A percentile compares a stretch with the other conserved stretches of the same genome.
Conservation (phyloP, 768 basidiomycete species). For the Collybia sp. region DNA sequence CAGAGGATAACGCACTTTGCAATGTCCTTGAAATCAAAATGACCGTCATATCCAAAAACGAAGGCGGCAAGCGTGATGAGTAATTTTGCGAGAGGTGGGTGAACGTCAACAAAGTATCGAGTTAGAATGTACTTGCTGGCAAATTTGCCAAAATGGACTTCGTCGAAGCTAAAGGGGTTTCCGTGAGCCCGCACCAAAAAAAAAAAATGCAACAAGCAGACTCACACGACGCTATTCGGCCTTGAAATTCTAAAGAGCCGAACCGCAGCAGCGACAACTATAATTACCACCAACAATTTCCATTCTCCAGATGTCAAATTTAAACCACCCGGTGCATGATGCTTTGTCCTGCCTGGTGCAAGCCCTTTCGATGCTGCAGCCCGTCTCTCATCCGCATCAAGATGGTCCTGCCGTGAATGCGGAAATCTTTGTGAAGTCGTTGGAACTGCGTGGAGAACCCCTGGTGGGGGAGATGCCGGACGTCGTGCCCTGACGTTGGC, state of each 20-base stretch:
- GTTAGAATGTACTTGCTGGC: slow-evolving; percentile 92
- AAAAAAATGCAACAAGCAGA: slow-evolving; percentile 12
- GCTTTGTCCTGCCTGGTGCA: slow-evolving; percentile 41
- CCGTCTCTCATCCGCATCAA: slow-evolving; percentile 72
- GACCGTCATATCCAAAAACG: slow-evolving; percentile 82
- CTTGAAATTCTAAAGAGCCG: slow-evolving; percentile 80
- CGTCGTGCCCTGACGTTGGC: slow-evolving; percentile 61
- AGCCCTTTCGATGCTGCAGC: slow-evolving; percentile 67
- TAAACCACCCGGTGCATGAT: slow-evolving; percentile 53
- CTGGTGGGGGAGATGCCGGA: slow-evolving; percentile 62
- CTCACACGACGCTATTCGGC: slow-evolving; percentile 91
- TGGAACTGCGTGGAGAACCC: slow-evolving; percentile 27
- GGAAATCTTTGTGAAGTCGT: slow-evolving; percentile 54
- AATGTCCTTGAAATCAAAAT: slow-evolving; percentile 97
- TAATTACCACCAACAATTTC: slow-evolving; percentile 64
- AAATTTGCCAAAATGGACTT: slow-evolving; percentile 98
- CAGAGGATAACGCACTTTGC: slow-evolving; percentile 64
- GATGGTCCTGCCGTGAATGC: slow-evolving; percentile 54
- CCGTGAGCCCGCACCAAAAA: slow-evolving; percentile 1
- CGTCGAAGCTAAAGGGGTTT: slow-evolving; percentile 70
- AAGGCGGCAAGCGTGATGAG: slow-evolving; percentile 90
- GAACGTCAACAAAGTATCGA: slow-evolving; percentile 90
- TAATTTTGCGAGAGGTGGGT: slow-evolving; percentile 94
- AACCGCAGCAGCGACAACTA: slow-evolving; percentile 73
- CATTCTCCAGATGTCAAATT: slow-evolving; percentile 68